Evolutionary conservation across 306 rosid species (phyloP), one percentile per base, ranked within the genome.

Genomic region (Medicago arabica): DNA sequence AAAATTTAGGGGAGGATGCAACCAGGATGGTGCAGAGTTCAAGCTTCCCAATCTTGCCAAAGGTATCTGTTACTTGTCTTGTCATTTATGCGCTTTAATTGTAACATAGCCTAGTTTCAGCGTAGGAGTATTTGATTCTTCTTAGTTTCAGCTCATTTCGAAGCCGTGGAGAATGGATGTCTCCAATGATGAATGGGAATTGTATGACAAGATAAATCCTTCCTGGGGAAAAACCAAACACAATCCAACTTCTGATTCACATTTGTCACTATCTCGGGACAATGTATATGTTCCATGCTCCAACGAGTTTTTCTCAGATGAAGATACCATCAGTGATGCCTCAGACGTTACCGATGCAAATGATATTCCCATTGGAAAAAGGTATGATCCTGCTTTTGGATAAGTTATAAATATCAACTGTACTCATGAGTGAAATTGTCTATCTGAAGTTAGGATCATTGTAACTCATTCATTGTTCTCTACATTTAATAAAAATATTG

Each of bases 1-100:
- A 85, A 47, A 77, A 75, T 78, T 73, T 90, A 13, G 96, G 91
- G 81, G 93, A 80, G 66, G 92, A 87, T 82, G 85, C 77, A 53
- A 69, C 75, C 59, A 83, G 75, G 9, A 86, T 78, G 54, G 77
- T 73, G n/a, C 93, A 81, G 18, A 89, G 83, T 72, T 75, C 88
- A 19, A 87, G 59, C 78, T 84, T 92, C 13, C 28, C 28, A 54
- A 18, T 8, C 57, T 18, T 2, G 51, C 69, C 81, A 58, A 88
- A 90, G 99, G 99, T 95, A 86, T 65, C 18, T 44, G 51, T 57
- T 64, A 13, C 38, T 19, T 50, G 57, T 71, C 25, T 47, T 75
- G 62, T 49, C 75, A 51, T 13, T 46, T 58, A 31, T 57, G 40
- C 50, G 46, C 18, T 65, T 41, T 63, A 50, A 60, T 69, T 72